Evolutionary conservation across 805 yeast species (phyloP).

Genomic region (Barnettozyma sucrosica): DNA sequence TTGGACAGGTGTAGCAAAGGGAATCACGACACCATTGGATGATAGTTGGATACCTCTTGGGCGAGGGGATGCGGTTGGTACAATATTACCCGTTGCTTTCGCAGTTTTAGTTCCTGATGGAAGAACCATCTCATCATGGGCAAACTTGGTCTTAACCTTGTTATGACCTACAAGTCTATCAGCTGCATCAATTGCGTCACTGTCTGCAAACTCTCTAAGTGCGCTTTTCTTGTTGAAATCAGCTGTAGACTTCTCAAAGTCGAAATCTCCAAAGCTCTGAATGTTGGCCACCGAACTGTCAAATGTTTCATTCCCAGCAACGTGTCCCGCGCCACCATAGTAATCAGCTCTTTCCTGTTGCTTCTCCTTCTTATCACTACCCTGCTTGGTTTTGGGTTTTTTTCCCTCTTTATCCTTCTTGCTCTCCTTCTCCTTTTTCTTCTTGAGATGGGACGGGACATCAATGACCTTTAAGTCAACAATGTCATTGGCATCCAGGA

Average conservation of each 20-base stretch:
- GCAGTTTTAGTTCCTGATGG: neutral
- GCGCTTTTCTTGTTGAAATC: conserved; percentile 78
- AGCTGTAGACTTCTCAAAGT: conserved; percentile 74
- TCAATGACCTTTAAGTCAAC: conserved; percentile 51
- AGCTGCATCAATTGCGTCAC: conserved; percentile 54
- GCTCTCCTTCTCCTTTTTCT: conserved; percentile 18
- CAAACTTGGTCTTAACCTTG: conserved; percentile 49
- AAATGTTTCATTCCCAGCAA: conserved; percentile 36
- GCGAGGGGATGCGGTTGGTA: conserved; percentile 2
- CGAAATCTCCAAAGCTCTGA: conserved; percentile 61
- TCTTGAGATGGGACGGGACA: conserved; percentile 35
- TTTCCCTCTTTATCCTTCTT: conserved; percentile 6
- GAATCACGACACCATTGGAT: conserved; percentile 32
- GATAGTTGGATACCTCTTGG: conserved; percentile 14
- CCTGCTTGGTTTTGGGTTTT: conserved; percentile 10
- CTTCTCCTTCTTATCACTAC: conserved; percentile 8
- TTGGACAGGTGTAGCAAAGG: conserved; percentile 73
- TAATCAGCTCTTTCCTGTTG: conserved; percentile 9
- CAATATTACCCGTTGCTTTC: neutral
- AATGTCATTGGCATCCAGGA: conserved; percentile 35
- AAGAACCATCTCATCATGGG: conserved; percentile 66
- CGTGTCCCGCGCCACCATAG: neutral
- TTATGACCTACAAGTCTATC: conserved; percentile 74
- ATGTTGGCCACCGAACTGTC: conserved; percentile 44
- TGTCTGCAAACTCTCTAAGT: conserved; percentile 65